Evolutionary conservation across 2,329 filamentous ascomycete species (phyloP), one percentile per base, ranked within the genome.

Genomic region (Aspergillus sp.): DNA sequence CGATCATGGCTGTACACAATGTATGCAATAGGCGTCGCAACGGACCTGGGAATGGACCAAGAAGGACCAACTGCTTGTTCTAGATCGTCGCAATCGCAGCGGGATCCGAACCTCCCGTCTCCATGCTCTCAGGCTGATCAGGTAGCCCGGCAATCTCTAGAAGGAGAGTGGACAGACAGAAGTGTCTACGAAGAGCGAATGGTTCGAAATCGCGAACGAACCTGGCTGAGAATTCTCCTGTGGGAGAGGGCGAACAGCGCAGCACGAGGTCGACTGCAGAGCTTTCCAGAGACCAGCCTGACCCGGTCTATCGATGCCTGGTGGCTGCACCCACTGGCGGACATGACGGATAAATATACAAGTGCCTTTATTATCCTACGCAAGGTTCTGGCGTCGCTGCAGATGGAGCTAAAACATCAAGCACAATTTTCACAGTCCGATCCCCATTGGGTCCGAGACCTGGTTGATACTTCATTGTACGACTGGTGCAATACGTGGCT

Each of bases 221-320:
- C 69, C 0, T 72, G 69, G 70, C 47, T 72, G 12, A 57, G 68
- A 11, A 72, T 72, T 20, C 56, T 71, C 0, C 54, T 70, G 8
- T 72, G 70, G 69, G 69, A 72, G 15, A 56, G 68, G 46, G 70
- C 69, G 1, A 70, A 70, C 30, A 70, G 68, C 51, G 68, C 68
- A 3, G 67, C 68, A 0, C 61, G 63, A 47, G 68, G 68, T 12
- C 62, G 67, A 20, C 63, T 65, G 0, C 62, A 64, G 27, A 57
- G 47, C n/a, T 71, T 72, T 27, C 69, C 70, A 4, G 68, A 71
- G 7, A 72, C 59, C n/a, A 53, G 62, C 2, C 47, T 71, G 37
- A 71, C 64, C 1, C 51, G 49, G 4, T 58, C 59, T 6, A 62
- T 71, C 17, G 66, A 71, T 15, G 58, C 20, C 8, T 72, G 69